Evolutionary conservation across 495 filamentous ascomycete genomes (phyloP).

Genomic region (Aspergillus homomorphus): DNA sequence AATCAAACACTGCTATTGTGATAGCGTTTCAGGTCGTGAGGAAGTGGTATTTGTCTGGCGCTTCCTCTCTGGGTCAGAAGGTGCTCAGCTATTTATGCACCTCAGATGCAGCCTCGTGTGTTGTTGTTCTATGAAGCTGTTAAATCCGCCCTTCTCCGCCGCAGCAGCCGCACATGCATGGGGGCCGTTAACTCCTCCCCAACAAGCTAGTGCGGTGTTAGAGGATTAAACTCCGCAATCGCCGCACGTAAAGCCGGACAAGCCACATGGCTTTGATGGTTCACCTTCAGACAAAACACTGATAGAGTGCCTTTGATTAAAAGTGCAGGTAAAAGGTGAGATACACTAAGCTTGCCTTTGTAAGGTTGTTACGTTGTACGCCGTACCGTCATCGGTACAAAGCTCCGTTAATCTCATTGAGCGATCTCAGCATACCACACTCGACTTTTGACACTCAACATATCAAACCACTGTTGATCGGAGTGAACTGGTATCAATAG

Average conservation of each 20-base stretch:
- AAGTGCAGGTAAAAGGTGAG: not conserved
- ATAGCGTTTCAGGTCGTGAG: constrained; percentile 12
- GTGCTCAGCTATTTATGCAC: constrained; percentile 21
- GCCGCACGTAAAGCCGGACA: constrained; percentile 26
- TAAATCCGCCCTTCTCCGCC: constrained; percentile 13
- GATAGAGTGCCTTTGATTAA: constrained; percentile 8
- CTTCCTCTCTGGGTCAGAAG: constrained; percentile 8
- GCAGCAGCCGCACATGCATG: constrained; percentile 18
- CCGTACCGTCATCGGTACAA: not conserved
- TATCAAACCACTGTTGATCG: not conserved
- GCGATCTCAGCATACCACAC: not conserved
- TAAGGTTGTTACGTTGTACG: not conserved
- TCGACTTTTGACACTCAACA: no score
- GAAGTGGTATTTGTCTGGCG: constrained; percentile 6
- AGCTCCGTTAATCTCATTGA: not conserved
- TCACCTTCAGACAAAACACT: constrained; percentile 5
- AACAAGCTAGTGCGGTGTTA: constrained; percentile 15
- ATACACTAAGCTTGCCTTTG: not conserved
- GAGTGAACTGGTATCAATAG: constrained; percentile 3
- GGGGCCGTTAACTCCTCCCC: not conserved
- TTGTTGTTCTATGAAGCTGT: not conserved
- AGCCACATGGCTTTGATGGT: constrained; percentile 4
- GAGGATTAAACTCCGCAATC: constrained; percentile 23
- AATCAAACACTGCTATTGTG: constrained; percentile 9
- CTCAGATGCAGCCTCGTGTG: constrained; percentile 5